A percentile compares a stretch with the other conserved stretches of the same genome.
Evolutionary conservation across 192 early-diverging fungal species (phyloP).

Genomic region (Coemansia sp.): DNA sequence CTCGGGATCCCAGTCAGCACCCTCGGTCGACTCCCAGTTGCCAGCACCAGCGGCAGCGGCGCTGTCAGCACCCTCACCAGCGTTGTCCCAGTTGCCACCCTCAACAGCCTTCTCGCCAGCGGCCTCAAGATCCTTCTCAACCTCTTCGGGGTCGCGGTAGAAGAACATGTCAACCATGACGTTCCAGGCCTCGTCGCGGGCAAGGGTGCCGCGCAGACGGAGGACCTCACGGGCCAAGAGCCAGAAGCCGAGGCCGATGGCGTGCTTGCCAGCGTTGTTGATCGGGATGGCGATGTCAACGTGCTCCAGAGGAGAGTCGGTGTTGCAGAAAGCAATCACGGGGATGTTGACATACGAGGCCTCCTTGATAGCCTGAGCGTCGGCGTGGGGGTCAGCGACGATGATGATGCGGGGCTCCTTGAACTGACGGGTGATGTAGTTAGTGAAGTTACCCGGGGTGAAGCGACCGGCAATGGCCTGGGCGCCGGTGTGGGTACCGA

Average conservation of each 20-base stretch:
- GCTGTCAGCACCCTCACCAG: conserved; percentile 48
- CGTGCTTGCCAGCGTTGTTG: conserved; percentile 99
- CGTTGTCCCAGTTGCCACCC: conserved; percentile 52
- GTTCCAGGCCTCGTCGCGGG: conserved; percentile 85
- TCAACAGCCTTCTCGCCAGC: conserved; percentile 61
- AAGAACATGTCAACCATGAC: conserved; percentile 99
- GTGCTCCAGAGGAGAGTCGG: conserved; percentile 91
- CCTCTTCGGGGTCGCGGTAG: conserved; percentile 98
- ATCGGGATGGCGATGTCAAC: conserved; percentile 99
- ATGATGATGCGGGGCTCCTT: conserved; percentile 98
- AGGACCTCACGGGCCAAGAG: conserved; percentile 98
- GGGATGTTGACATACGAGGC: conserved; percentile 99
- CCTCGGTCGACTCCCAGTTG: conserved; percentile 54
- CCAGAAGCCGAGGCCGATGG: conserved; percentile 97
- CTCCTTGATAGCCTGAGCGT: conserved; percentile 98
- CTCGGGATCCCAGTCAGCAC: conserved; percentile 52
- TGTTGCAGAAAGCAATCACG: conserved; percentile 98
- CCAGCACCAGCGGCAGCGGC: conserved; percentile 34
- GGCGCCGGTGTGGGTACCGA: conserved; percentile 96
- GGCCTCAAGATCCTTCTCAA: conserved; percentile 87
- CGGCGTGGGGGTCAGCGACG: conserved; percentile 96
- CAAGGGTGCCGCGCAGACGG: conserved; percentile 92
- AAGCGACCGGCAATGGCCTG: conserved; percentile 99
- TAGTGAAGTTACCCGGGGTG: conserved; percentile 99
- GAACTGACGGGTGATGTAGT: conserved; percentile 99